These are phyloP conservation scores for Austroboletus festivus DNA, from an alignment of 768 basidiomycete genomes.

Conservation along the genomic window DNA sequence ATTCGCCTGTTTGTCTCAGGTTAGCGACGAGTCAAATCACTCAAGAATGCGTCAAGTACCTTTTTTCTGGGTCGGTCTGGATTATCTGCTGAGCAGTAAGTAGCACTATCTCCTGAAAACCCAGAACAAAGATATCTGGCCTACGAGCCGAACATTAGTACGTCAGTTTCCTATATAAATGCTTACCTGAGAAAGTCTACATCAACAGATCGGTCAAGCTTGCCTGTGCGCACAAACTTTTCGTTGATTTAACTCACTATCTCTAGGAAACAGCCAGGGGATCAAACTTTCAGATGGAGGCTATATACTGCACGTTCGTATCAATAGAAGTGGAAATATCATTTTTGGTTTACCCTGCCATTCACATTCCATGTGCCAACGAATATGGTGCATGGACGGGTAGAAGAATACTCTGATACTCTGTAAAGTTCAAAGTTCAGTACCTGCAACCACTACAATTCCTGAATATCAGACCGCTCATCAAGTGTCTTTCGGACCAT, in stretches of 20 bases:
- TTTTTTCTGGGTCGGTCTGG: conserved; percentile 92
- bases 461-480: conserved; percentile 48
- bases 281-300: conserved; percentile 77
- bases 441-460: neutral
- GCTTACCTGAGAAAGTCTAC: conserved; percentile 20
- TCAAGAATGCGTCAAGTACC: conserved; percentile 40
- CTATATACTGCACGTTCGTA: conserved; percentile 33
- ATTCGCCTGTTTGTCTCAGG: conserved; percentile 51
- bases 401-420: conserved; percentile 78
- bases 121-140: conserved; percentile 87
- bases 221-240: neutral
- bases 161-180: conserved; percentile 15
- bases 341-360: conserved; percentile 59
- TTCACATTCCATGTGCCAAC: conserved; percentile 96
- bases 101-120: conserved; percentile 97
- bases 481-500: conserved; percentile 70
- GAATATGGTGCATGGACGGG: conserved; percentile 70
- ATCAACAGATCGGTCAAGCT: conserved; percentile 3
- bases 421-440: conserved; percentile 37
- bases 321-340: conserved; percentile 2
- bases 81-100: conserved; percentile 97
- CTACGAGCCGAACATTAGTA: conserved; percentile 34
- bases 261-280: conserved; percentile 87
- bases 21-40: neutral
- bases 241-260: conserved; percentile 48